Evolutionary conservation across 2,329 filamentous ascomycete genomes (phyloP).

Genomic region (Hypomyces rosellus): DNA sequence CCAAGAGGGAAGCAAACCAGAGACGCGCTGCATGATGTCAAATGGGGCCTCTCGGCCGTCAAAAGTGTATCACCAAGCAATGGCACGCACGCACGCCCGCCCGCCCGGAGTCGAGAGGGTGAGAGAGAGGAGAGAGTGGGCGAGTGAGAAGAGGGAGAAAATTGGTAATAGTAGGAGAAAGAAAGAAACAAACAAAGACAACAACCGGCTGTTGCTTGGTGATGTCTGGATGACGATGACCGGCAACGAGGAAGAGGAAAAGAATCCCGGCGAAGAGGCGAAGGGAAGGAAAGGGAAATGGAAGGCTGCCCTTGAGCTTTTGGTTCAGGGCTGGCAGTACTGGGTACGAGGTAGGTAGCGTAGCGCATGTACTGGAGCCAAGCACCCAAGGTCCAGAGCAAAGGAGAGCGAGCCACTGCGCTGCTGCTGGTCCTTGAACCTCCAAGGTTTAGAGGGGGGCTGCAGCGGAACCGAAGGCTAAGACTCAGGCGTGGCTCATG

Average conservation of each 20-base stretch:
- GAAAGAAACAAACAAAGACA: not conserved
- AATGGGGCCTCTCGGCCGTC: slow-evolving; percentile 28
- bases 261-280: not conserved
- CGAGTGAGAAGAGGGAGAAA: not conserved
- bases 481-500: not conserved
- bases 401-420: not conserved
- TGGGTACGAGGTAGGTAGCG: too few species aligned
- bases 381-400: too few species aligned
- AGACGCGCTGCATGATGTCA: slow-evolving; percentile 38
- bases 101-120: not conserved
- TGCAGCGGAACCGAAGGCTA: not conserved
- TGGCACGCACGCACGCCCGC: slow-evolving; percentile 13
- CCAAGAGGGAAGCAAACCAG: slow-evolving; percentile 39
- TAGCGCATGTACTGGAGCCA: too few species aligned
- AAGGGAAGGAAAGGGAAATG: not conserved
- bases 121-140: not conserved
- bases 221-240: slow-evolving; percentile 4
- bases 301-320: too few species aligned
- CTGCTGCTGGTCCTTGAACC: not conserved
- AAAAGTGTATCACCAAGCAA: slow-evolving; percentile 21
- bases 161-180: not conserved
- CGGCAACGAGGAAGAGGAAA: not conserved
- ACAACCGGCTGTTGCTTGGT: not conserved
- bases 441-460: not conserved
- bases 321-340: too few species aligned